These are phyloP conservation scores for Russula emetica DNA, from an alignment of 768 basidiomycete species.

Conservation along the genomic window DNA sequence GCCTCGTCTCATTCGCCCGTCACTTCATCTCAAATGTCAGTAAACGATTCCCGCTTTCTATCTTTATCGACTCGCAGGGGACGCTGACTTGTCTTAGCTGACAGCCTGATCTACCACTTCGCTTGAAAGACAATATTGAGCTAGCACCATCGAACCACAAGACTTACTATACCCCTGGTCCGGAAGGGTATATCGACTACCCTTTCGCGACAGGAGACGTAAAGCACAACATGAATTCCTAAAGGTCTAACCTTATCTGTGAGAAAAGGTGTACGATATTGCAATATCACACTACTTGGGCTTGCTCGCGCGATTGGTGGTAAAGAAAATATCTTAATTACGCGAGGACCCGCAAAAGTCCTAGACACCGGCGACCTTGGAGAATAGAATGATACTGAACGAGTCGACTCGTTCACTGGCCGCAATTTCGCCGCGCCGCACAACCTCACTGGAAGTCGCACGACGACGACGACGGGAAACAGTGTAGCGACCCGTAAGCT, in stretches of 20 bases:
- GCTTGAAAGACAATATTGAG: slow-evolving; percentile 9
- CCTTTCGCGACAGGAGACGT: slow-evolving; percentile 16
- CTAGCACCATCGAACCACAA: neutral
- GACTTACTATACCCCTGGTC: slow-evolving; percentile 7
- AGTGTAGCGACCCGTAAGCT: too few species aligned
- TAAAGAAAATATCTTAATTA: too few species aligned
- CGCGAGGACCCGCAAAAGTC: too few species aligned
- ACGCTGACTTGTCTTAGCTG: neutral
- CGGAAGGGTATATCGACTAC: slow-evolving; percentile 28
- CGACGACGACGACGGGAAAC: too few species aligned
- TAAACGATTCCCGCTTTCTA: neutral
- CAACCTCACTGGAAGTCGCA: too few species aligned
- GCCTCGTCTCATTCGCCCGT: slow-evolving; percentile 19
- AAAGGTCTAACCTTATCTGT: neutral
- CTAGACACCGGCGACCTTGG: too few species aligned
- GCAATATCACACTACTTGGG: too few species aligned
- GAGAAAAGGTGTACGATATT: neutral
- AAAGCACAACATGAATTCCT: neutral
- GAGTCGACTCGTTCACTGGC: too few species aligned
- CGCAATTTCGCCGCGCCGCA: too few species aligned
- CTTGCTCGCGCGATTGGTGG: too few species aligned
- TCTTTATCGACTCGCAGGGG: neutral
- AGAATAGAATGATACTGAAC: too few species aligned
- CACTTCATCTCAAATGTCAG: slow-evolving; percentile 22
- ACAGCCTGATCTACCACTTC: slow-evolving; percentile 28